Evolutionary conservation across 75 land plant genomes (phyloP), one percentile per base, ranked within the genome.

Genomic region (Picea glauca): DNA sequence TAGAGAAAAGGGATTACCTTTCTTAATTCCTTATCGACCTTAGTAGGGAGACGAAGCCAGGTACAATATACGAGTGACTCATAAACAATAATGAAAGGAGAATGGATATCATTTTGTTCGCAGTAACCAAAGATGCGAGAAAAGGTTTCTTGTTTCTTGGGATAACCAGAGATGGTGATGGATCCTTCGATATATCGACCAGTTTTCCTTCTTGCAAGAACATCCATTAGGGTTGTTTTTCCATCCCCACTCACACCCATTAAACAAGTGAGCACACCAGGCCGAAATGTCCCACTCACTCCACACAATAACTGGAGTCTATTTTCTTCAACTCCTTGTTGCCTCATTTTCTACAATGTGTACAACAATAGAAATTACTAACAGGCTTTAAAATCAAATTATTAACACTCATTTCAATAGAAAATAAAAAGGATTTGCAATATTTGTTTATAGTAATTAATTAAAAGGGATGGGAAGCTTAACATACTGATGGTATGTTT

Each of bases 141-240:
- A 78, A 78, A 78, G 14, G 80, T 78, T 9, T 78, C 80, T 67
- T 78, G 80, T 12, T 40, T 66, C 50, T 78, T 78, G 14, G 80
- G 80, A 78, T 64, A 66, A 60, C 80, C 75, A 68, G 38, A 35
- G 38, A 35, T 35, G 38, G 38, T 35, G 38, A 35, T 35, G 38
- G 38, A 35, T 2, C 38, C 38, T 35, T 35, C 2, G 38, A 35
- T 35, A 1, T 35, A 35, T 35, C 38, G 1, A 35, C 38, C 38
- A 15, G 76, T 80, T 56, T 80, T 80, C 54, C 81, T 75, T 14
- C 81, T 75, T 56, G 76, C 77, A 6, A 80, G 57, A 73, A 80
- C 81, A 76, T 80, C 77, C 35, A 80, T 64, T 20, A 80, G 72
- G 20, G 81, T 80, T n/a, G 81, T 77, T 75, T 77, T 77, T 5